A percentile compares a stretch with the other conserved stretches of the same genome.
Evolutionary conservation across 2,329 filamentous ascomycete species (phyloP).

Genomic region (Calycina herbarum): DNA sequence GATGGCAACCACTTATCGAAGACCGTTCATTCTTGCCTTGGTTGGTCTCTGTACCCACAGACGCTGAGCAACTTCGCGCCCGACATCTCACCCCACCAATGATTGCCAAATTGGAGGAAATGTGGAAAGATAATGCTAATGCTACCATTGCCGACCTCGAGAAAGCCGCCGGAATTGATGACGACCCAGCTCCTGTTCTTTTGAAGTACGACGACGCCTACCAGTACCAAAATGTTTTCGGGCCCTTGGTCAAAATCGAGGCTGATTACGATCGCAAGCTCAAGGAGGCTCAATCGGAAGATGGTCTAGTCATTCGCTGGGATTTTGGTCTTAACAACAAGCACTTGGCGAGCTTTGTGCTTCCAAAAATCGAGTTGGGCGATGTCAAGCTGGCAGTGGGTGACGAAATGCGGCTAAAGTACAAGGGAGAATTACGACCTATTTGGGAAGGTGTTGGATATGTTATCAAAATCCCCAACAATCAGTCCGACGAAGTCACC

Average conservation of each 20-base stretch:
- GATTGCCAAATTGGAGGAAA: slow-evolving; percentile 93
- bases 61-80: slow-evolving; percentile 93
- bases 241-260: slow-evolving; percentile 96
- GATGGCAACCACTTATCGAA: slow-evolving; percentile 97
- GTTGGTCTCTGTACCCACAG: slow-evolving; percentile 86
- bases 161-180: slow-evolving; percentile 87
- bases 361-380: slow-evolving; percentile 95
- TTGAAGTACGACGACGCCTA: slow-evolving; percentile 96
- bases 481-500: slow-evolving; percentile 95
- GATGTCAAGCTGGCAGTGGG: slow-evolving; percentile 98
- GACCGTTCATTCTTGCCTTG: slow-evolving; percentile 93
- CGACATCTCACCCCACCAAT: slow-evolving; percentile 90
- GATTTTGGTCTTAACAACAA: slow-evolving; percentile 96
- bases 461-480: slow-evolving; percentile 99
- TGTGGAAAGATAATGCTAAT: slow-evolving; percentile 94
- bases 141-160: slow-evolving; percentile 91
- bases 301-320: slow-evolving; percentile 92
- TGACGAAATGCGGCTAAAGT: slow-evolving; percentile 96
- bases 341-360: slow-evolving; percentile 89
- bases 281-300: slow-evolving; percentile 96
- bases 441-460: slow-evolving; percentile 98
- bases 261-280: slow-evolving; percentile 99
- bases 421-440: slow-evolving; percentile 87
- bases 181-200: slow-evolving; percentile 89
- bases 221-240: slow-evolving; percentile 98